Base-by-base conservation (phyloP, 441 rosid genomes). In the Codiaeum variegatum region DNA sequence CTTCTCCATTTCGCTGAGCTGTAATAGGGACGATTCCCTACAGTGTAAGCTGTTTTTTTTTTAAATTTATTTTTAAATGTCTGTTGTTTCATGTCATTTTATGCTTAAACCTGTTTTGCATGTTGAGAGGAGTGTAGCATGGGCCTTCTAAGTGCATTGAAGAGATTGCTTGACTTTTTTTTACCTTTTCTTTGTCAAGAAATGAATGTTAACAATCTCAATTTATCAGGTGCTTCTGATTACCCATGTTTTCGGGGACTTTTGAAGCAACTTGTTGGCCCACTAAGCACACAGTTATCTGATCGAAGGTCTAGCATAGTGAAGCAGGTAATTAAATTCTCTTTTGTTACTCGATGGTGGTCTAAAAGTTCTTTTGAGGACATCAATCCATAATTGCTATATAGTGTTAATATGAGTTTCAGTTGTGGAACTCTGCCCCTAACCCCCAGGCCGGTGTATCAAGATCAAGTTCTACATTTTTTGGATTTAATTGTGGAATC, bases 221-320 rank as follows among this genome's bases (percentile, higher is more conserved):
- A 69, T 59, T 56, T 77, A 59, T 75, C 84, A 96, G 99, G 99
- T 87, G 97, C 97, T 72, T 68, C 90, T 78, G 92, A 87, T 69
- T 87, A 86, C 77, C 84, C 96, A 24, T 90, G 89, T 80, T 96
- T 96, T 73, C 92, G 88, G 75, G 98, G 97, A 79, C 92, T 93
- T 62, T 63, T 96, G 86, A 93, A 96, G 82, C 99, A 96, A 75
- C 94, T 96, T 85, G 84, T 84, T 80, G 91, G 89, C 62, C 92
- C 97, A 76, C 79, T 96, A 71, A 89, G 87, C 83, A 82, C 91
- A 66, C 99, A 96, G 66, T 79, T 96, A 80, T 86, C 97, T 55
- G 99, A 96, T 75, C 85, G 99, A 69, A 96, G 99, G 84, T 96
- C 99, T 69, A 93, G 87, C 83, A 87, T 96, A 66, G 99, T 96